Base-by-base conservation (phyloP, 306 rosid genomes). In the Cicer pinnatifidum region DNA sequence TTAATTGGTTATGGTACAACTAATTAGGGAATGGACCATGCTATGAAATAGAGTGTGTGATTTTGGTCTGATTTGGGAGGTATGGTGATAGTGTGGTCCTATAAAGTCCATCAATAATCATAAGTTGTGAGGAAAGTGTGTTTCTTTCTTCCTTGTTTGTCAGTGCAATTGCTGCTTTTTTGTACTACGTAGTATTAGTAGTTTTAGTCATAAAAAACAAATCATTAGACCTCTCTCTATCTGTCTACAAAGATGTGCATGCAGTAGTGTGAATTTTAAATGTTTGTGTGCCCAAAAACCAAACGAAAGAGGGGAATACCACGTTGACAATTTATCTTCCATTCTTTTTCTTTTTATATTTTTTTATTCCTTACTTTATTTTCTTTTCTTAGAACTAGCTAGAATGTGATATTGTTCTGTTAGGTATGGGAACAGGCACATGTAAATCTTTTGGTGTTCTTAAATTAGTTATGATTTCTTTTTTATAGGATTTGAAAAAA, bases 31-130 rank as follows among this genome's bases (percentile, higher is more conserved):
- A 66, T 66, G 87, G 84, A 77, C 87, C 87, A 81, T 64, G 23
- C 82, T 84, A 80, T 4, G 35, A 66, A 52, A 62, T 16, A 71
- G 68, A 76, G 45, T 41, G 12, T 12, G 33, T 63, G 54, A 19
- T 39, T 61, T 50, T 63, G 60, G 64, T 48, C 23, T 37, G 28
- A 17, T 56, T 44, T 33, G 12, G 13, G 81, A 67, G 35, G 28
- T 39, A 41, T 64, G 70, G 83, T 67, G 80, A 58, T 33, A 59
- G 44, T 7, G 66, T 85, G 88, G 88, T 85, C 88, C 88, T 54
- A 15, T 35, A 56, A 37, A 50, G 52, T 23, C 64, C 46, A 50
- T 80, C 53, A 68, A 67, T 76, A 61, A 81, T 77, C 57, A 72
- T 80, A 74, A 20, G 79, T 33, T 60, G 20, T 48, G 40, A 53